These are phyloP conservation scores for Aschersonia sp. DNA, from an alignment of 2,329 filamentous ascomycete species.

Conservation along the genomic window DNA sequence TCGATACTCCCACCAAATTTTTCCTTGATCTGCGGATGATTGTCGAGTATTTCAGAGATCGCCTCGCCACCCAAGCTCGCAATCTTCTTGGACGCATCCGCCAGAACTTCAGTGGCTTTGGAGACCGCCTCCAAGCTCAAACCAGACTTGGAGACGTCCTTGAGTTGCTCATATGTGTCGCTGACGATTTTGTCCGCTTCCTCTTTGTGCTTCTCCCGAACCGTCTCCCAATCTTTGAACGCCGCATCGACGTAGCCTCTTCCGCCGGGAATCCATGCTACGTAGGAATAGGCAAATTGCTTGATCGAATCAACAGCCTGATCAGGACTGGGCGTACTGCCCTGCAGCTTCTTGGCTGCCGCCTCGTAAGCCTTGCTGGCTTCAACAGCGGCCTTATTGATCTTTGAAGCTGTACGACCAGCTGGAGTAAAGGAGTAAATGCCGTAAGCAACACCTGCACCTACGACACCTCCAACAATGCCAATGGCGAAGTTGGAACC, in stretches of 20 bases:
- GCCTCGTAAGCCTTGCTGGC: conserved; percentile 46
- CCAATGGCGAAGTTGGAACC: conserved; percentile 23
- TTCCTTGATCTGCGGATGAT: conserved; percentile 59
- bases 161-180: conserved; percentile 54
- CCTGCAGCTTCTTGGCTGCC: conserved; percentile 43
- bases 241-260: conserved; percentile 51
- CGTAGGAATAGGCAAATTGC: conserved; percentile 52
- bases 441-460: conserved; percentile 26
- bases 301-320: conserved; percentile 52
- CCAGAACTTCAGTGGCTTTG: conserved; percentile 46
- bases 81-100: conserved; percentile 45
- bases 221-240: conserved; percentile 56
- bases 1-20: conserved; percentile 54
- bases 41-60: conserved; percentile 50
- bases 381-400: conserved; percentile 34
- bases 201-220: conserved; percentile 50
- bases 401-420: conserved; percentile 22
- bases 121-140: conserved; percentile 47
- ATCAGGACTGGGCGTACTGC: conserved; percentile 49
- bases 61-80: conserved; percentile 48
- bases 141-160: conserved; percentile 41
- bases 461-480: conserved; percentile 27
- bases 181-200: conserved; percentile 56
- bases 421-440: conserved; percentile 28
- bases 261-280: conserved; percentile 57